Conservation (phyloP, 176 grass and related monocot genomes). For the Pontederia paniculata region DNA sequence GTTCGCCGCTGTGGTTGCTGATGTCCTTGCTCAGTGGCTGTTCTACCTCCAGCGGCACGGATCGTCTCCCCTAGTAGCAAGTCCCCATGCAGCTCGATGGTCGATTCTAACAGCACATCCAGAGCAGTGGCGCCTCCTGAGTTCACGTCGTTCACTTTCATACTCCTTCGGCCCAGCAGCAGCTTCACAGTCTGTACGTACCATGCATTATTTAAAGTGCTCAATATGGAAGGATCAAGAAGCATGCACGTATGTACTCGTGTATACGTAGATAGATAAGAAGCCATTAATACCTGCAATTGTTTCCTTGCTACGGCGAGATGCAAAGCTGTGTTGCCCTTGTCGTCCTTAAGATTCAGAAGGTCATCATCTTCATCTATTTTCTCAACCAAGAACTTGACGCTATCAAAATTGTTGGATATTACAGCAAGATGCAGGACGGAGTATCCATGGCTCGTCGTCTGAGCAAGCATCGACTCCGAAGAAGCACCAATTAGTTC, state of each 20-base stretch:
- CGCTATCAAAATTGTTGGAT: background rate
- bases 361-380: background rate
- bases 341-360: slow-evolving; percentile 2
- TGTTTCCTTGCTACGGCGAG: slow-evolving; percentile 13
- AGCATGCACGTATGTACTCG: background rate
- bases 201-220: background rate
- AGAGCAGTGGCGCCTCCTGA: background rate
- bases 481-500: background rate
- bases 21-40: background rate
- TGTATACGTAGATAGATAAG: background rate
- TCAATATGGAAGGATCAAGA: background rate
- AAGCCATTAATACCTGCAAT: background rate
- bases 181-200: background rate
- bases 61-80: background rate
- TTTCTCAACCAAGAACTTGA: background rate
- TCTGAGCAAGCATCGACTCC: background rate
- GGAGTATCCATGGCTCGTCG: background rate
- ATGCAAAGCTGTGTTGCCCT: slow-evolving; percentile 14
- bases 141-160: background rate
- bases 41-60: background rate
- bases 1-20: background rate
- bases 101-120: background rate
- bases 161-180: background rate
- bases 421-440: slow-evolving; percentile 10
- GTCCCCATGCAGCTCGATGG: background rate